Conservation (phyloP, 176 grass and related monocot species). For the Aegilops speltoides region DNA sequence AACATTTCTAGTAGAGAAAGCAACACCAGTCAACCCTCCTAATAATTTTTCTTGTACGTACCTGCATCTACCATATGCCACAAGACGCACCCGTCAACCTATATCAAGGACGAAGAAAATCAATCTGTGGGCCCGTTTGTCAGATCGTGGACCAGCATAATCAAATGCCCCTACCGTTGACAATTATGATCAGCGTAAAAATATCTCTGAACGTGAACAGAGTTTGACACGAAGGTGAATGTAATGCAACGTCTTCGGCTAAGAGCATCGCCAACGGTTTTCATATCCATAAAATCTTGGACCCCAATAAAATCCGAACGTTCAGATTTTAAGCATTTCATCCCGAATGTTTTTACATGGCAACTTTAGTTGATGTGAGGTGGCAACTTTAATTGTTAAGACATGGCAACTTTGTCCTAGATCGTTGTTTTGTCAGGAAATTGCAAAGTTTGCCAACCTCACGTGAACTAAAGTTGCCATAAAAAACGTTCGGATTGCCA, state of each 20-base stretch:
- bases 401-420: no score
- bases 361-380: no score
- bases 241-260: background rate
- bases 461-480: no score
- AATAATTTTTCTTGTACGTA: background rate
- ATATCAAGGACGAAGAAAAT: background rate
- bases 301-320: no score
- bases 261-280: no score
- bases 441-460: no score
- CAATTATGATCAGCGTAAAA: conserved; percentile 23
- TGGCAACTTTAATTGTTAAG: no score
- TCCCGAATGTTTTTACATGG: no score
- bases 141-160: conserved; percentile 12
- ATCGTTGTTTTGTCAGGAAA: no score
- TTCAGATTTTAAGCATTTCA: no score
- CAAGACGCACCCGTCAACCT: background rate
- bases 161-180: conserved; percentile 1
- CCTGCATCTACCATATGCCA: background rate
- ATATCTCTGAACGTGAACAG: background rate
- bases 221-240: conserved; percentile 9
- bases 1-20: conserved; percentile 19
- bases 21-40: background rate
- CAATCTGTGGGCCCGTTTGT: conserved; percentile 8
- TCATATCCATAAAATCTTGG: no score
- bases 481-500: no score